Evolutionary conservation across 306 rosid genomes (phyloP).

Genomic region (Acmispon strigosus): DNA sequence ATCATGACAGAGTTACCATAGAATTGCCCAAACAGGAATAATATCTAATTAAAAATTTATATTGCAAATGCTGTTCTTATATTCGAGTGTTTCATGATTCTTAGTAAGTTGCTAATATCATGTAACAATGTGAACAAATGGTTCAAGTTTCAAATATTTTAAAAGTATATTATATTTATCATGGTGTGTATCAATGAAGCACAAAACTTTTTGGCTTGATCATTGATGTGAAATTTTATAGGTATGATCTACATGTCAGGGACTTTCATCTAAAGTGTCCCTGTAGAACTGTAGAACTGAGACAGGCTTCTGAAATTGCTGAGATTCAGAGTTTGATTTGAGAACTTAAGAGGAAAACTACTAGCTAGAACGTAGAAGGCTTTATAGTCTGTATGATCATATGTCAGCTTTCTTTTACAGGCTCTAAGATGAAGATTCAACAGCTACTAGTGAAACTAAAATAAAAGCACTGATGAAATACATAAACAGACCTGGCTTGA

Average conservation of each 20-base stretch:
- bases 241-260: background rate
- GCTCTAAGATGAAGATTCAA: background rate
- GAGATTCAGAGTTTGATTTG: no score
- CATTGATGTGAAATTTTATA: background rate
- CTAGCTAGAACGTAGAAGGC: no score
- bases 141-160: background rate
- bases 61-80: background rate
- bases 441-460: background rate
- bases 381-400: no score
- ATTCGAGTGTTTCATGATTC: background rate
- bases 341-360: no score
- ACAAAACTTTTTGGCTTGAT: background rate
- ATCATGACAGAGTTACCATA: background rate
- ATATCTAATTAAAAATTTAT: background rate
- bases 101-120: background rate
- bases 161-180: background rate
- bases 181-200: background rate
- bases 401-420: no score
- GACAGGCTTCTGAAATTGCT: no score
- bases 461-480: background rate
- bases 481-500: slow-evolving; percentile 50
- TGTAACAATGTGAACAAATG: background rate
- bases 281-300: no score
- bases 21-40: background rate
- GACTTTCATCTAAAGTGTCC: background rate